Conservation (phyloP, 2,329 filamentous ascomycete species). For the Hymenoscyphus linearis region DNA sequence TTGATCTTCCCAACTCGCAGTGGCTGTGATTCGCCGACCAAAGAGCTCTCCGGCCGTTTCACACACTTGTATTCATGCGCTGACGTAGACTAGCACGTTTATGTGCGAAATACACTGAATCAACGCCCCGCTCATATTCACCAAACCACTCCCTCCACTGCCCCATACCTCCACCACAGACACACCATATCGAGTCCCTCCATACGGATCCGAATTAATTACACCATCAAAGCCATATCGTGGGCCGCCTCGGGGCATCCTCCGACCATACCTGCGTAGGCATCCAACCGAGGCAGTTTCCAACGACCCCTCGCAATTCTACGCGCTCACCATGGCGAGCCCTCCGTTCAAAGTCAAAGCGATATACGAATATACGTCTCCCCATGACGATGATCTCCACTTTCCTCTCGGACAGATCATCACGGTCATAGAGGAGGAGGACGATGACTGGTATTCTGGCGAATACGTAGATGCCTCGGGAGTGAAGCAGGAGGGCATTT, state of each 20-base stretch:
- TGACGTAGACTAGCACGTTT: conserved; percentile 31
- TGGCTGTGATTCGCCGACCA: conserved; percentile 16
- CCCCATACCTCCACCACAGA: conserved; percentile 17
- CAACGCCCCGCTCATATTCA: conserved; percentile 24
- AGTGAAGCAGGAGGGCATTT: conserved; percentile 74
- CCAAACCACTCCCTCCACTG: conserved; percentile 16
- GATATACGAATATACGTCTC: conserved; percentile 87
- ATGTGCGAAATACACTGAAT: conserved; percentile 14
- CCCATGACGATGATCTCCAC: conserved; percentile 89
- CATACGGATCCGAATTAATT: conserved; percentile 12
- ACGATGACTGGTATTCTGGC: conserved; percentile 88
- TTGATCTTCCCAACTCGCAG: conserved; percentile 1
- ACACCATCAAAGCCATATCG: conserved; percentile 9
- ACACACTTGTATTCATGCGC: conserved; percentile 19
- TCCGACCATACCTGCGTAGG: conserved; percentile 16
- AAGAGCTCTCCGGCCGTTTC: conserved; percentile 13
- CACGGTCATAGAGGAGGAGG: conserved; percentile 87
- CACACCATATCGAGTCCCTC: conserved; percentile 10
- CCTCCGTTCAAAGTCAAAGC: conserved; percentile 90
- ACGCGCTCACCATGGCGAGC: conserved; percentile 54
- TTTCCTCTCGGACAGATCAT: conserved; percentile 85
- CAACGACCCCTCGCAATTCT: conserved; percentile 26
- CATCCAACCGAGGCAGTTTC: conserved; percentile 17
- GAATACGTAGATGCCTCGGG: conserved; percentile 78
- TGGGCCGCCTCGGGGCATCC: conserved; percentile 16